Conservation (phyloP, 2,329 filamentous ascomycete species). For the Penicillium sp. region DNA sequence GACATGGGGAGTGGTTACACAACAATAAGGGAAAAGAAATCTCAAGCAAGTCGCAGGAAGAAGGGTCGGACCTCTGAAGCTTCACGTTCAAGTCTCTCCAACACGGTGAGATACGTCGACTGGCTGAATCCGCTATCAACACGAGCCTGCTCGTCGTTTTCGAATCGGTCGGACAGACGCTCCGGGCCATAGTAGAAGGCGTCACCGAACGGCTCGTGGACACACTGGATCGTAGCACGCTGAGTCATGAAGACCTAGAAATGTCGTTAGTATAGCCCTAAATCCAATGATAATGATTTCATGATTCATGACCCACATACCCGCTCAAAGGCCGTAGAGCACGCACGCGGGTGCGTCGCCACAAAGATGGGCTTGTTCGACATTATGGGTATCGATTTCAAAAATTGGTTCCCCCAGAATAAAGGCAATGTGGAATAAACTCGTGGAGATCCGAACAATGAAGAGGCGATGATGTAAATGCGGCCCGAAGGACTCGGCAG, state of each 20-base stretch:
- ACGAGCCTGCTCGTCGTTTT: slow-evolving; percentile 56
- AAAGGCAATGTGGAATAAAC: slow-evolving; percentile 17
- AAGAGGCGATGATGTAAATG: slow-evolving; percentile 3
- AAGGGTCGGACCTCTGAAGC: slow-evolving; percentile 63
- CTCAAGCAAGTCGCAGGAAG: slow-evolving; percentile 23
- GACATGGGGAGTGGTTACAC: background rate
- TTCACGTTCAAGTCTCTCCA: slow-evolving; percentile 69
- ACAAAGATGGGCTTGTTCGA: slow-evolving; percentile 81
- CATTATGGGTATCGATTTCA: slow-evolving; percentile 48
- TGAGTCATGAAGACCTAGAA: slow-evolving; percentile 91
- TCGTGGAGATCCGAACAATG: slow-evolving; percentile 13
- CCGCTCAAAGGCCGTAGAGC: slow-evolving; percentile 94
- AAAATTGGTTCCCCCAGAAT: background rate
- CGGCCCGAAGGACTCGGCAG: background rate
- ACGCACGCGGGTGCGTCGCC: slow-evolving; percentile 88
- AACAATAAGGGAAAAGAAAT: slow-evolving; percentile 17
- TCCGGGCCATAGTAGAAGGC: slow-evolving; percentile 96
- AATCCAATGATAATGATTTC: background rate
- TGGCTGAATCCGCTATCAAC: slow-evolving; percentile 42
- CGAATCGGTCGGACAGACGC: slow-evolving; percentile 73
- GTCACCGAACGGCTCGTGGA: slow-evolving; percentile 96
- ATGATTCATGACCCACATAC: slow-evolving; percentile 50
- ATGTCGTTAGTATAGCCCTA: slow-evolving; percentile 8
- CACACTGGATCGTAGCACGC: slow-evolving; percentile 70
- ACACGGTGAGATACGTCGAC: slow-evolving; percentile 56